These are phyloP conservation scores for Ceratocystis eucalypticola DNA, from an alignment of 2,329 filamentous ascomycete species.

Conservation along the genomic window DNA sequence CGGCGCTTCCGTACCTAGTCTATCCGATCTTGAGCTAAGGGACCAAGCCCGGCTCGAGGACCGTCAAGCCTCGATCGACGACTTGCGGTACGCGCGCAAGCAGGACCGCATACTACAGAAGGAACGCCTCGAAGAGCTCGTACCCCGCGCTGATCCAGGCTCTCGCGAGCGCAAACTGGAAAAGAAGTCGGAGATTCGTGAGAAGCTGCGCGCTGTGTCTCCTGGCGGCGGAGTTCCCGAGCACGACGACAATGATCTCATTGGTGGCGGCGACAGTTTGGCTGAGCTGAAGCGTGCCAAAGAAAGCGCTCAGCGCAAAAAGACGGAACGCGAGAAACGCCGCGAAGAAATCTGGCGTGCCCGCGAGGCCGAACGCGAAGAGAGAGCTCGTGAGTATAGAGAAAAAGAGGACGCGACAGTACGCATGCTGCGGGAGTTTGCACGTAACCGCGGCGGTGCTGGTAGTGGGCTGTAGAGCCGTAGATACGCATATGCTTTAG, in stretches of 20 bases:
- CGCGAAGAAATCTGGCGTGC: slow-evolving; percentile 70
- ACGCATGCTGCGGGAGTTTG: slow-evolving; percentile 64
- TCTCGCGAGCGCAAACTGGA: slow-evolving; percentile 74
- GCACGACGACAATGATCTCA: slow-evolving; percentile 58
- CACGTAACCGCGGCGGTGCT: slow-evolving; percentile 40
- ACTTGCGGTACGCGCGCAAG: slow-evolving; percentile 48
- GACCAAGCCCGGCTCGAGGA: slow-evolving; percentile 40
- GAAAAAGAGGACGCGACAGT: slow-evolving; percentile 76
- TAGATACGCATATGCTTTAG: background rate
- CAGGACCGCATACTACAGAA: slow-evolving; percentile 53
- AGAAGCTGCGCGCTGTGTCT: slow-evolving; percentile 58
- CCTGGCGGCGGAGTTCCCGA: slow-evolving; percentile 43
- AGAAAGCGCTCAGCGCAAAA: slow-evolving; percentile 53
- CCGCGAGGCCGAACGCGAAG: slow-evolving; percentile 64
- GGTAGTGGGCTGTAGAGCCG: slow-evolving; percentile 29
- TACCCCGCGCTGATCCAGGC: slow-evolving; percentile 69
- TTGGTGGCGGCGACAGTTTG: slow-evolving; percentile 56
- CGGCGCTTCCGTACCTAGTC: slow-evolving; percentile 53
- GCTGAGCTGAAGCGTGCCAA: slow-evolving; percentile 56
- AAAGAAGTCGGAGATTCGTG: slow-evolving; percentile 62
- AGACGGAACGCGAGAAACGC: slow-evolving; percentile 70
- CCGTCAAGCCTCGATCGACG: slow-evolving; percentile 32
- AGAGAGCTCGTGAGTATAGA: slow-evolving; percentile 53
- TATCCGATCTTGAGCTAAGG: slow-evolving; percentile 57
- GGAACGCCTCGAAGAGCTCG: slow-evolving; percentile 64